Evolutionary conservation across 495 filamentous ascomycete species (phyloP).

Genomic region (Wilcoxina mikolae): DNA sequence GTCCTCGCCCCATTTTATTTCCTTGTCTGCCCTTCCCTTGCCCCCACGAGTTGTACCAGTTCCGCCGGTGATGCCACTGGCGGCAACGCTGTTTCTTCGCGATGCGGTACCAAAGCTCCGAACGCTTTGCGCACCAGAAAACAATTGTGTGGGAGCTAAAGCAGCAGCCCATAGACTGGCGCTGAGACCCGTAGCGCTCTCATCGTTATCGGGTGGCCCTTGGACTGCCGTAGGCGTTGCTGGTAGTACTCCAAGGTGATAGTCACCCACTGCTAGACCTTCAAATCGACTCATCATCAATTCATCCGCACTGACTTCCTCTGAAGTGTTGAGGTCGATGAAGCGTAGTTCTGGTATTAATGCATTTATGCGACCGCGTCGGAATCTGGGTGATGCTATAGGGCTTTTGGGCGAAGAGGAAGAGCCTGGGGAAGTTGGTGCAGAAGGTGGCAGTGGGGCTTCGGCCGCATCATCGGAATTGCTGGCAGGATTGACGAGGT

Average conservation of each 20-base stretch:
- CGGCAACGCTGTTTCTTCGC: slow-evolving; percentile 37
- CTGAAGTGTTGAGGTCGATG: slow-evolving; percentile 69
- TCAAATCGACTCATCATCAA: slow-evolving; percentile 73
- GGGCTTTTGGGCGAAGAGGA: slow-evolving; percentile 18
- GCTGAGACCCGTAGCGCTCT: slow-evolving; percentile 35
- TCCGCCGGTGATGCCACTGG: slow-evolving; percentile 17
- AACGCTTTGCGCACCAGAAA: slow-evolving; percentile 67
- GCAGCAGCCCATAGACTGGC: slow-evolving; percentile 67
- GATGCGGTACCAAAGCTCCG: slow-evolving; percentile 52
- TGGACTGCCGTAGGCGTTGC: slow-evolving; percentile 48
- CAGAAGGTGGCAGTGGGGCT: slow-evolving; percentile 2
- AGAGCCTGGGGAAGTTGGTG: background rate
- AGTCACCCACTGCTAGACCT: slow-evolving; percentile 73
- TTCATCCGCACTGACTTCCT: slow-evolving; percentile 63
- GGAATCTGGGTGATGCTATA: slow-evolving; percentile 36
- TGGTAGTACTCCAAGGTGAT: slow-evolving; percentile 73
- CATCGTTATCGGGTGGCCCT: slow-evolving; percentile 19
- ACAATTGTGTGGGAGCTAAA: slow-evolving; percentile 66
- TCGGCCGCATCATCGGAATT: slow-evolving; percentile 9
- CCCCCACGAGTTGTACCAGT: slow-evolving; percentile 8
- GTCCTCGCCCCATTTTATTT: slow-evolving; percentile 22
- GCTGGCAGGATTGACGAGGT: slow-evolving; percentile 53
- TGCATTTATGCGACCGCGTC: slow-evolving; percentile 55
- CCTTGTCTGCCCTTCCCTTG: slow-evolving; percentile 16
- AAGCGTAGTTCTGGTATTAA: slow-evolving; percentile 76